Conservation (phyloP, 768 basidiomycete genomes). For the Saitozyma sp. region DNA sequence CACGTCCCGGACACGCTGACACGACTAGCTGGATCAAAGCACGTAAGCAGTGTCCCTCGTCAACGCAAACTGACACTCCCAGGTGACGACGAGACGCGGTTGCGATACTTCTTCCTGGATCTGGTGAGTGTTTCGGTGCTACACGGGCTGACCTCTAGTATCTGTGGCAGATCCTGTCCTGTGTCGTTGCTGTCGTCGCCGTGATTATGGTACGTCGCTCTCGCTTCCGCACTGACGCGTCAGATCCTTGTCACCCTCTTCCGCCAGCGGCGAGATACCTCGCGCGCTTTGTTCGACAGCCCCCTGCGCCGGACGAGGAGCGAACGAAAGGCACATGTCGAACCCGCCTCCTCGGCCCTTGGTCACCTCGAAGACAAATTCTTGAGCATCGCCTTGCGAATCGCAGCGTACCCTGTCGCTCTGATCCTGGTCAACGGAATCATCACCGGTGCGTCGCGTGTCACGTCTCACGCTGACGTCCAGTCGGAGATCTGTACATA, state of each 20-base stretch:
- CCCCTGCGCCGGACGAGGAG: slow-evolving; percentile 2
- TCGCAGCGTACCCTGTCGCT: slow-evolving; percentile 30
- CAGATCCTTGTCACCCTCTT: slow-evolving; percentile 3
- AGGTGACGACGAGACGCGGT: background rate
- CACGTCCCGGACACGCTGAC: too few species aligned
- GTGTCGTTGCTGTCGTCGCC: slow-evolving; percentile 19
- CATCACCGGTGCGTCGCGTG: slow-evolving; percentile 15
- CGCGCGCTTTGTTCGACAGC: background rate
- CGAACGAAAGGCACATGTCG: background rate
- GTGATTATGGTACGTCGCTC: slow-evolving; percentile 9
- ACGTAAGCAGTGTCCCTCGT: too few species aligned
- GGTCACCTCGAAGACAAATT: slow-evolving; percentile 28
- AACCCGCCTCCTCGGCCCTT: background rate
- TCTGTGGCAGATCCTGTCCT: slow-evolving; percentile 27
- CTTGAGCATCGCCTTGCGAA: slow-evolving; percentile 27
- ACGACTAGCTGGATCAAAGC: too few species aligned
- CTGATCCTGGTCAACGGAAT: slow-evolving; percentile 28
- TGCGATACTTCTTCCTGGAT: slow-evolving; percentile 9
- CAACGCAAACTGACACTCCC: background rate
- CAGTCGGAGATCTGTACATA: slow-evolving; percentile 26
- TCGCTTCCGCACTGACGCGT: too few species aligned
- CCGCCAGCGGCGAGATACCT: slow-evolving; percentile 6
- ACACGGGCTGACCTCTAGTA: slow-evolving; percentile 28
- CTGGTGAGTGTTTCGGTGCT: too few species aligned
- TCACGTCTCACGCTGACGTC: too few species aligned